A percentile compares a stretch with the other conserved stretches of the same genome.
phyloP scores from a whole-genome alignment of 2,329 filamentous ascomycete species.

The Diaporthe nobilis region DNA sequence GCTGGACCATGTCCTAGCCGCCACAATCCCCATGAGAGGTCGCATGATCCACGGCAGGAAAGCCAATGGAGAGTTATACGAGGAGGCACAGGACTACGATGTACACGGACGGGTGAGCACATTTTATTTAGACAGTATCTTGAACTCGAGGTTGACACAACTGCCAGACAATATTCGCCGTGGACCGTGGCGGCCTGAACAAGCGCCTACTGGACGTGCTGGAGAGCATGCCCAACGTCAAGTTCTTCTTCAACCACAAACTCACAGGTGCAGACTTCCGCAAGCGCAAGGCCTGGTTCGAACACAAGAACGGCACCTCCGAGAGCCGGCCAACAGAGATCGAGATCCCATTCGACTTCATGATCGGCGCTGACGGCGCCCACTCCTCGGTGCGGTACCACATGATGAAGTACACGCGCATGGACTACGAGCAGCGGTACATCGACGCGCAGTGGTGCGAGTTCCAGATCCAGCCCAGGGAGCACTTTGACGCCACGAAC shows the following conservation, averaged over 20 bases:
- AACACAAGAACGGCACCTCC: constrained; percentile 61
- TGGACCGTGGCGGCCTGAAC: constrained; percentile 88
- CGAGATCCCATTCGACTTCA: constrained; percentile 88
- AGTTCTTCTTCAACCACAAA: constrained; percentile 93
- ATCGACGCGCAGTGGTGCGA: constrained; percentile 99
- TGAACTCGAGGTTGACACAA: background rate
- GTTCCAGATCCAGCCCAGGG: constrained; percentile 80
- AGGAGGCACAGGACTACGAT: constrained; percentile 91
- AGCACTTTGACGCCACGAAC: constrained; percentile 48
- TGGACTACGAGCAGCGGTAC: constrained; percentile 94
- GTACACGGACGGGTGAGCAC: constrained; percentile 74
- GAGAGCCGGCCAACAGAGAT: constrained; percentile 75
- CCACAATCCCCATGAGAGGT: constrained; percentile 93
- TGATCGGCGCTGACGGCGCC: constrained; percentile 95
- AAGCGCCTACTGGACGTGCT: constrained; percentile 86
- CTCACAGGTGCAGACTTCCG: constrained; percentile 90
- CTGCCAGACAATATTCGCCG: constrained; percentile 82
- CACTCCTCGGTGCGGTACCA: constrained; percentile 93
- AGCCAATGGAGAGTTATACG: constrained; percentile 76
- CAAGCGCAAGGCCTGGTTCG: constrained; percentile 87
- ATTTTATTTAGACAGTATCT: no score
- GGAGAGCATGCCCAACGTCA: constrained; percentile 88
- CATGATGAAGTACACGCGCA: constrained; percentile 93
- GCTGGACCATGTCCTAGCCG: constrained; percentile 79
- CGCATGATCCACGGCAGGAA: constrained; percentile 92